Base-by-base conservation (phyloP, 1,284 basidiomycete species). In the Exobasidium cylindrosporum region DNA sequence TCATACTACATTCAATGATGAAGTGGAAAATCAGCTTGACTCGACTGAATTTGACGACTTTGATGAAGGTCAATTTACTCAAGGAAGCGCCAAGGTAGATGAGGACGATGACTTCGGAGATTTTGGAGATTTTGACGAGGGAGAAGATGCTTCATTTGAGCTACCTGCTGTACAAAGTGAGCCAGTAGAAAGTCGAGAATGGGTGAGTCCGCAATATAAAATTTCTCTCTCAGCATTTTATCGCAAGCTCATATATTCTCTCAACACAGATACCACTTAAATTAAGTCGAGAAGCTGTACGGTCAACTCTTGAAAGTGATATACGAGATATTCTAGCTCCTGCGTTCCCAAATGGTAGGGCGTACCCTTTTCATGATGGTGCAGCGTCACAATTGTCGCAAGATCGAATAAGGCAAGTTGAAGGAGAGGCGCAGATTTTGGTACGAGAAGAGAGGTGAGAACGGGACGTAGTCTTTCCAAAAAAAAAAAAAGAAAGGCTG, bases 51-150 rank as follows among this genome's bases (percentile, higher is more conserved):
- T 31, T 44, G 44, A 28, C 45, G 31, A n/a, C 6, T 26, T 52
- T 14, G 35, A 56, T 4, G 52, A 35, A 1, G 40, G 47, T 35
- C 45, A 58, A 23, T 47, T 58, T n/a, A 53, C 53, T 35, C 52
- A 53, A 5, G 57, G 55, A 29, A 30, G 54, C n/a, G 35, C 35
- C 7, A 40, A 17, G 17, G 10, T 40, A 17, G 35, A 40, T 40
- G 46, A 49, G 31, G 54, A 60, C 17, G 64, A 54, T 30, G 40
- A 35, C n/a, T 59, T 54, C 21, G 66, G 58, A 11, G 49, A 46
- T 28, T 43, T 56, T 56, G 46, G 43, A 30, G 52, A 49, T 30
- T 56, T 59, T 49, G 61, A 40, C 21, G 61, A 62, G 43, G 45
- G 29, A 30, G 57, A 40, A 14, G 46, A 45, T 6, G 58, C 21